These are phyloP conservation scores for Mycosphaerella sp. DNA, from an alignment of 2,329 filamentous ascomycete species.

Conservation along the genomic window DNA sequence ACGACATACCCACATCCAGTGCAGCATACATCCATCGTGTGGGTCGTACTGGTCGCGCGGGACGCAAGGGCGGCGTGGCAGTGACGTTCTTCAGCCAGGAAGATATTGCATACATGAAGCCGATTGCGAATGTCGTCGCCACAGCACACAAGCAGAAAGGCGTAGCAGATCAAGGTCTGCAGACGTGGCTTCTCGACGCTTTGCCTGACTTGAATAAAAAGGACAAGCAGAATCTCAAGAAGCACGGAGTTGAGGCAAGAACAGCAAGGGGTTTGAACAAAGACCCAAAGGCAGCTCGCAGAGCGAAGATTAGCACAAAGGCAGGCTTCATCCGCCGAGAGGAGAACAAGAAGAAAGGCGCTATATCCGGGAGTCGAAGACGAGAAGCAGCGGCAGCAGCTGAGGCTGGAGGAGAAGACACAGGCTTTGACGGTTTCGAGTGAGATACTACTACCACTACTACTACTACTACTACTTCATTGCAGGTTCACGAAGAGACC, in stretches of 20 bases:
- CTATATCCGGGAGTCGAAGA: constrained; percentile 34
- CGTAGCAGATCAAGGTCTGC: constrained; percentile 49
- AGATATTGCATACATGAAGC: constrained; percentile 83
- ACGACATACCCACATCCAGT: constrained; percentile 87
- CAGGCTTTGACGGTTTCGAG: constrained; percentile 41
- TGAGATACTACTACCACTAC: constrained; percentile 9
- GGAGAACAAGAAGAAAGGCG: constrained; percentile 56
- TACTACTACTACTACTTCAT: constrained; percentile 35
- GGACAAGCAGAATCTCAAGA: constrained; percentile 75
- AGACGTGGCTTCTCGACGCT: constrained; percentile 82
- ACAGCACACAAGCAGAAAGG: constrained; percentile 64
- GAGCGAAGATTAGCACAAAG: constrained; percentile 72
- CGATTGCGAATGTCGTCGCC: constrained; percentile 86
- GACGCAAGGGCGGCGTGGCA: constrained; percentile 77
- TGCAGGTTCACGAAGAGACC: constrained; percentile 86
- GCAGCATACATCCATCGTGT: constrained; percentile 91
- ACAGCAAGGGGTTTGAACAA: constrained; percentile 36
- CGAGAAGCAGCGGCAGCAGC: constrained; percentile 19
- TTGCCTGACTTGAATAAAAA: constrained; percentile 78
- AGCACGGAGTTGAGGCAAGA: constrained; percentile 70
- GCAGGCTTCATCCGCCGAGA: constrained; percentile 65
- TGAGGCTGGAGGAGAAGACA: constrained; percentile 24
- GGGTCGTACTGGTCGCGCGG: constrained; percentile 82
- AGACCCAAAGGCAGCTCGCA: constrained; percentile 40
- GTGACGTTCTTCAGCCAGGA: constrained; percentile 96